Conservation (phyloP, 139 green algal genomes). For the Chlorella sorokiniana region DNA sequence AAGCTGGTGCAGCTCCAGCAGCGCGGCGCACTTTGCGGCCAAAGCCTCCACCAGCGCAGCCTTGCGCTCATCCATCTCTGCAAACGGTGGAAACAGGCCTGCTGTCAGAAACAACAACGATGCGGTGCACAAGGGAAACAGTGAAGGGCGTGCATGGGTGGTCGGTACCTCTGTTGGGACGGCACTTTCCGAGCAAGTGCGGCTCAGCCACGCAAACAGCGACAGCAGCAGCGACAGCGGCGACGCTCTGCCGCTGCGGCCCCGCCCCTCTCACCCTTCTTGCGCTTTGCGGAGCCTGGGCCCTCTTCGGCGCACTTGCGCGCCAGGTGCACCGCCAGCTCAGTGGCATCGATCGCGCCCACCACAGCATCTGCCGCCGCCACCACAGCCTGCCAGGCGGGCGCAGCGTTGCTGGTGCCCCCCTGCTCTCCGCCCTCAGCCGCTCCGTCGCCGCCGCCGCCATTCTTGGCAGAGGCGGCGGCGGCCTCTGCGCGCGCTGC, state of each 20-base stretch:
- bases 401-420: not conserved
- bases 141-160: too few species aligned
- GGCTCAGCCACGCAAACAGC: not conserved
- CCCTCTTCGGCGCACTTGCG: conserved; percentile 66
- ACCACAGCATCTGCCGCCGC: conserved; percentile 57
- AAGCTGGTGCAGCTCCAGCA: conserved; percentile 49
- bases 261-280: conserved; percentile 22
- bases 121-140: too few species aligned
- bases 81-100: not conserved
- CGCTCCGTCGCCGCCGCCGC: not conserved
- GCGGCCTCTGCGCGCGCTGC: conserved; percentile 28
- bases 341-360: conserved; percentile 59
- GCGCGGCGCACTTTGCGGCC: conserved; percentile 46
- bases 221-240: not conserved
- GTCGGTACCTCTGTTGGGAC: too few species aligned
- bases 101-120: not conserved
- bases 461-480: not conserved
- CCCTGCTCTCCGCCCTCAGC: not conserved
- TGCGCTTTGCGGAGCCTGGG: conserved; percentile 38
- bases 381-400: conserved; percentile 33
- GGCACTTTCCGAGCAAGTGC: too few species aligned
- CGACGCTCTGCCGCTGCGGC: not conserved
- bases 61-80: conserved; percentile 64
- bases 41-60: conserved; percentile 74
- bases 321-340: conserved; percentile 59